These are phyloP conservation scores for Penicillium sp. DNA, from an alignment of 2,329 filamentous ascomycete species.

Conservation along the genomic window DNA sequence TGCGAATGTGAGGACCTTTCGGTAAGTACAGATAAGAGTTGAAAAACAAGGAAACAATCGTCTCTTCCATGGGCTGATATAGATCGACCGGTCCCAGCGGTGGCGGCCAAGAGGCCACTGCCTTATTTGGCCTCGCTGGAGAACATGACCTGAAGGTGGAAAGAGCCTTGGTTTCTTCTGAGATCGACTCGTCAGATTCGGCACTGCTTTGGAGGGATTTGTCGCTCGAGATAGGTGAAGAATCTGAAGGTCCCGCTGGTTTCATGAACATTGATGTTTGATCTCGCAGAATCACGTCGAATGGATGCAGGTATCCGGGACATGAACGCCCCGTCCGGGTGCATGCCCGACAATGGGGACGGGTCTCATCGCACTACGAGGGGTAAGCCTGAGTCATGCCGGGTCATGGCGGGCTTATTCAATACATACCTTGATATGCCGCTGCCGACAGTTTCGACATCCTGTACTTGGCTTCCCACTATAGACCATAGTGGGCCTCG, in stretches of 20 bases:
- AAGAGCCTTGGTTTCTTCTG: not conserved
- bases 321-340: constrained; percentile 33
- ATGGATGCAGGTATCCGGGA: constrained; percentile 35
- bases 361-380: constrained; percentile 36
- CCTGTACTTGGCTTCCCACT: constrained; percentile 34
- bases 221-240: not conserved
- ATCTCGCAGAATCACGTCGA: constrained; percentile 35
- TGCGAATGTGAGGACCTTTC: constrained; percentile 30
- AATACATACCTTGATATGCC: constrained; percentile 35
- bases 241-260: not conserved
- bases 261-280: constrained; percentile 26
- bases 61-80: constrained; percentile 32
- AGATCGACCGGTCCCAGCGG: constrained; percentile 19
- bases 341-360: constrained; percentile 36
- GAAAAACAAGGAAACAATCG: constrained; percentile 34
- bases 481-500: constrained; percentile 29
- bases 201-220: constrained; percentile 1
- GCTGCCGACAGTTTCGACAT: constrained; percentile 34
- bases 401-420: not conserved
- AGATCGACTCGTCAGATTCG: not conserved
- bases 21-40: constrained; percentile 36
- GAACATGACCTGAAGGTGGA: not conserved
- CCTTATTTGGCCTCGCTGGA: not conserved
- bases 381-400: not conserved
- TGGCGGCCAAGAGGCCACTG: constrained; percentile 4